Evolutionary conservation across 108 stramenopile species (phyloP).

Genomic region (Cyclotella atomus): DNA sequence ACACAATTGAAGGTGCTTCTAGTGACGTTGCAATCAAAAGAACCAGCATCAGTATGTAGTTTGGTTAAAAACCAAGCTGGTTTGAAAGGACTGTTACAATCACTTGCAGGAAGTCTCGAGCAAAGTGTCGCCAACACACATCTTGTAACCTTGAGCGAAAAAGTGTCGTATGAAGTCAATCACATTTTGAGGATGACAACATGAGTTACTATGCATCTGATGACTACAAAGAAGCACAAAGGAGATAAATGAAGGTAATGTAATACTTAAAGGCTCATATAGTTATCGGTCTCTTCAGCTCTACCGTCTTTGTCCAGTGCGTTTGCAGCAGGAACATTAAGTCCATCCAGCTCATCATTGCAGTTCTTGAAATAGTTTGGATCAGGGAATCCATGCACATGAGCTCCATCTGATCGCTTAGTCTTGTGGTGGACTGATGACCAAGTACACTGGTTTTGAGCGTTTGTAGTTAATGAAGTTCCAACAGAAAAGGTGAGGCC

Average conservation of each 20-base stretch:
- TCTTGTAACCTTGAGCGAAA: slow-evolving; percentile 28
- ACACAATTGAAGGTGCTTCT: slow-evolving; percentile 29
- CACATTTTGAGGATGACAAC: slow-evolving; percentile 1
- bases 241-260: no score
- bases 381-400: slow-evolving; percentile 58
- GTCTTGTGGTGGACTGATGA: slow-evolving; percentile 39
- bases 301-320: no score
- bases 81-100: slow-evolving; percentile 21
- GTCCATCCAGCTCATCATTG: slow-evolving; percentile 44
- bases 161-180: slow-evolving; percentile 30
- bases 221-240: no score
- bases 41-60: slow-evolving; percentile 27
- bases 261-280: no score
- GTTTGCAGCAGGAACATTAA: slow-evolving; percentile 45
- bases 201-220: no score
- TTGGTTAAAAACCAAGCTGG: slow-evolving; percentile 12
- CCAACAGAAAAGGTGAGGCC: slow-evolving; percentile 35
- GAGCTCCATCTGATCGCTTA: slow-evolving; percentile 22
- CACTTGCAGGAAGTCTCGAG: slow-evolving; percentile 14
- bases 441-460: slow-evolving; percentile 39
- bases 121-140: slow-evolving; percentile 17
- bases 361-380: slow-evolving; percentile 49
- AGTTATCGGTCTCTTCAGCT: no score
- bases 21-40: slow-evolving; percentile 30
- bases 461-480: slow-evolving; percentile 23